These are phyloP conservation scores for Boletus sp. DNA, from an alignment of 1,284 basidiomycete species.

Conservation along the genomic window DNA sequence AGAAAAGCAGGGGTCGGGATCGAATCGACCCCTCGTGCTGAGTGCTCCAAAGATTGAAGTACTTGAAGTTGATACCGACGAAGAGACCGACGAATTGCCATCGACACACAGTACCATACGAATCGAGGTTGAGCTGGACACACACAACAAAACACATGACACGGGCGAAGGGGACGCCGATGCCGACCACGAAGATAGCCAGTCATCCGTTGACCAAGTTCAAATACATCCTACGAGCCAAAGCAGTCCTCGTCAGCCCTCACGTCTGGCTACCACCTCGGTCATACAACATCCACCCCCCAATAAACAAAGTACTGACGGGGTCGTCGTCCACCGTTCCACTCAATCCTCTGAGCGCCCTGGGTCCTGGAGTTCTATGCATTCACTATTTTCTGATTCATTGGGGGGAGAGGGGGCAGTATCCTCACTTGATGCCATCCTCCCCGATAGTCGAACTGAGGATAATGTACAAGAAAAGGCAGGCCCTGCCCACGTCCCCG, in stretches of 20 bases:
- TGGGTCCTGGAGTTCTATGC: slow-evolving; percentile 19
- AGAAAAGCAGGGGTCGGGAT: background rate
- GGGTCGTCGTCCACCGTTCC: background rate
- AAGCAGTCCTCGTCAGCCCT: background rate
- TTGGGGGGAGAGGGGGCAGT: background rate
- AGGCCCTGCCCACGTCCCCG: background rate
- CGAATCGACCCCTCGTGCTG: background rate
- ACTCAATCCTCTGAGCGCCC: background rate
- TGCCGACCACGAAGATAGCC: background rate
- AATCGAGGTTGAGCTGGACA: background rate
- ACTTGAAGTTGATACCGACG: slow-evolving; percentile 14
- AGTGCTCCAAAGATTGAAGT: slow-evolving; percentile 10
- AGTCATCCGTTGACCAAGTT: slow-evolving; percentile 1
- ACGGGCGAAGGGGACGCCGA: background rate
- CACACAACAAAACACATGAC: background rate
- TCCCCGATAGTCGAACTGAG: background rate
- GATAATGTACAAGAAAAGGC: background rate
- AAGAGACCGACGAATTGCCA: slow-evolving; percentile 11
- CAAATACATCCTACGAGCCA: slow-evolving; percentile 1
- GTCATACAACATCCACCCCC: background rate
- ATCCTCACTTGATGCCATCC: background rate
- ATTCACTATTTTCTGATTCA: slow-evolving; percentile 28
- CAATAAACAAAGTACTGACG: background rate
- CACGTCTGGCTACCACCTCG: background rate
- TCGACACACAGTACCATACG: background rate